Conservation (phyloP, 2,329 filamentous ascomycete species). For the Cryphonectria radicalis region DNA sequence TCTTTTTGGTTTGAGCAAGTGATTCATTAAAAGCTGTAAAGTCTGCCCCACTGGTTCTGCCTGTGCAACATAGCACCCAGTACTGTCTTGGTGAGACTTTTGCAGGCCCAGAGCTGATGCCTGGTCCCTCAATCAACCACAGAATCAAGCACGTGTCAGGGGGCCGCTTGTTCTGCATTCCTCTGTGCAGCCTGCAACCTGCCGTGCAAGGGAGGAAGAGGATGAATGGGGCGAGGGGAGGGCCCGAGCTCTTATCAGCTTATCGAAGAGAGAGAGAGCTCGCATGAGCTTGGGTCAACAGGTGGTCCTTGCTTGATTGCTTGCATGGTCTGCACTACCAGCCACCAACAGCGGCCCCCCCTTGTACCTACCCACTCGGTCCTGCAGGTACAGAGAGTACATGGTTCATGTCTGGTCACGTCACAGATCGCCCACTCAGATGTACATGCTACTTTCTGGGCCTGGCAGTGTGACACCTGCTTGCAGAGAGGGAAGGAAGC, state of each 20-base stretch:
- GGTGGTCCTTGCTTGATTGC: conserved; percentile 13
- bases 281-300: neutral
- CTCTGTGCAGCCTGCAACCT: neutral
- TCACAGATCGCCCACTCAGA: neutral
- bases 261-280: conserved; percentile 1
- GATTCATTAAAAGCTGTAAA: no score
- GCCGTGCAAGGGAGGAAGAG: neutral
- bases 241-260: conserved; percentile 15
- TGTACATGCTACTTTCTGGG: conserved; percentile 10
- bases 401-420: neutral
- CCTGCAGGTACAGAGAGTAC: conserved; percentile 14
- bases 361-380: neutral
- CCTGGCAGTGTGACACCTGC: neutral
- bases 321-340: conserved; percentile 1
- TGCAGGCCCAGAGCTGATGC: neutral
- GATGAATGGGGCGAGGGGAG: neutral
- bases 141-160: conserved; percentile 14
- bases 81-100: neutral
- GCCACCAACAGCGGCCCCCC: neutral
- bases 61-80: neutral
- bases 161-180: neutral
- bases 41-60: no score
- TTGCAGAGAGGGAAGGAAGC: neutral
- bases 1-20: no score
- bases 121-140: neutral